Conservation (phyloP, 805 yeast genomes). For the Candida adriatica region DNA sequence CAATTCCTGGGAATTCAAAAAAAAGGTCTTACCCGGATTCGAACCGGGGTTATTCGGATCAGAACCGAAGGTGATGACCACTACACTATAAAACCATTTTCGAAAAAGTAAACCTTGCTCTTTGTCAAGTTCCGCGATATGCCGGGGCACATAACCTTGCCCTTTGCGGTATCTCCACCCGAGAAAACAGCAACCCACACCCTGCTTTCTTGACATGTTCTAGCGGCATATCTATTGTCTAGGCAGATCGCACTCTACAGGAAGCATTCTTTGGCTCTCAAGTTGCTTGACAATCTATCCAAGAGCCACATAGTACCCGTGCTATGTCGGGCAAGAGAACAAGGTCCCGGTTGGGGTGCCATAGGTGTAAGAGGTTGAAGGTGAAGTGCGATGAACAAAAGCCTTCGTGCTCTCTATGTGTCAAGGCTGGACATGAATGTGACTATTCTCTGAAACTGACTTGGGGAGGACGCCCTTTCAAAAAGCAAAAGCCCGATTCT, state of each 20-base stretch:
- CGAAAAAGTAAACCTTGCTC: neutral
- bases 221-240: too few relatives aligned
- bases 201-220: too few relatives aligned
- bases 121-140: neutral
- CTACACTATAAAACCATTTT: conserved; percentile 21
- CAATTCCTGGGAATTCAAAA: conserved; percentile 4
- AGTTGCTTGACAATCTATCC: too few relatives aligned
- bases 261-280: too few relatives aligned
- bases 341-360: conserved; percentile 58
- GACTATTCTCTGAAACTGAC: conserved; percentile 57
- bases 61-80: conserved; percentile 28
- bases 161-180: too few relatives aligned
- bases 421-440: conserved; percentile 39
- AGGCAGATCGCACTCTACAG: too few relatives aligned
- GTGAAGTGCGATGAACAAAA: conserved; percentile 65
- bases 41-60: conserved; percentile 29
- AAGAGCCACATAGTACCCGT: too few relatives aligned
- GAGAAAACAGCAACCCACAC: too few relatives aligned
- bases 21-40: conserved; percentile 28
- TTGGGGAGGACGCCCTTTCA: conserved; percentile 74
- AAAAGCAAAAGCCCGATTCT: conserved; percentile 29
- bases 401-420: conserved; percentile 56
- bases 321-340: too few relatives aligned
- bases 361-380: conserved; percentile 52
- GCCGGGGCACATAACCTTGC: neutral